Evolutionary conservation across 2,329 filamentous ascomycete species (phyloP).

Genomic region (Shiraia bambusicola): DNA sequence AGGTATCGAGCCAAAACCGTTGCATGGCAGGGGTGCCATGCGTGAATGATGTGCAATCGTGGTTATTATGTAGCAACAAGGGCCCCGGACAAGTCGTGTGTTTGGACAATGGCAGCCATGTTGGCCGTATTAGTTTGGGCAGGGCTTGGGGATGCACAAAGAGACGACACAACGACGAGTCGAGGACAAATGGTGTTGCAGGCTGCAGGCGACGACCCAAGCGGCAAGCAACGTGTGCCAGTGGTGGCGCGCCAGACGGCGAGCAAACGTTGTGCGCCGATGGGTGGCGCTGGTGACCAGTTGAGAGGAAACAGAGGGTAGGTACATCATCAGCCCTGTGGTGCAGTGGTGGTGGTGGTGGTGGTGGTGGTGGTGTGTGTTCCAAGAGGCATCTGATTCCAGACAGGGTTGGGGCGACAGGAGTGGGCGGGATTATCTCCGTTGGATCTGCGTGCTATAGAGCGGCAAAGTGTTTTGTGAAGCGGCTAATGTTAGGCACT

Average conservation of each 20-base stretch:
- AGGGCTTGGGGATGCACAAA: slow-evolving; percentile 4
- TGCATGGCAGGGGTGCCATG: slow-evolving; percentile 40
- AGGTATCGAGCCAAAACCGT: slow-evolving; percentile 8
- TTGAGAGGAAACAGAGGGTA: neutral
- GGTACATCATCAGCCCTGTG: slow-evolving; percentile 23
- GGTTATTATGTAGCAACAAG: slow-evolving; percentile 13
- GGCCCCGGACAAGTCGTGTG: slow-evolving; percentile 16
- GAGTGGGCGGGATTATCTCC: slow-evolving; percentile 31
- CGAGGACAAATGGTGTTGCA: slow-evolving; percentile 5
- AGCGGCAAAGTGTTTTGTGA: slow-evolving; percentile 21
- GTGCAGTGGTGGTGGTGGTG: slow-evolving; percentile 15
- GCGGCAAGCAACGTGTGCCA: slow-evolving; percentile 1
- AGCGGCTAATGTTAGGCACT: slow-evolving; percentile 32
- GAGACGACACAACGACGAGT: neutral
- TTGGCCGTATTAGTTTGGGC: slow-evolving; percentile 3
- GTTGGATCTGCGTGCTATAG: slow-evolving; percentile 28
- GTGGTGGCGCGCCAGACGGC: neutral
- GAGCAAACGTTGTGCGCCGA: slow-evolving; percentile 16
- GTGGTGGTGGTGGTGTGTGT: slow-evolving; percentile 4
- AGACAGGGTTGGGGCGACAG: no score
- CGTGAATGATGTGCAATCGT: slow-evolving; percentile 27
- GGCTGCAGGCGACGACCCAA: neutral
- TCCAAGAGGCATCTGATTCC: no score
- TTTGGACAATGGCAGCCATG: slow-evolving; percentile 9
- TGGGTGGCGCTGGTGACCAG: neutral